phyloP scores from a whole-genome alignment of 768 basidiomycete genomes.

The Suillus plorans region DNA sequence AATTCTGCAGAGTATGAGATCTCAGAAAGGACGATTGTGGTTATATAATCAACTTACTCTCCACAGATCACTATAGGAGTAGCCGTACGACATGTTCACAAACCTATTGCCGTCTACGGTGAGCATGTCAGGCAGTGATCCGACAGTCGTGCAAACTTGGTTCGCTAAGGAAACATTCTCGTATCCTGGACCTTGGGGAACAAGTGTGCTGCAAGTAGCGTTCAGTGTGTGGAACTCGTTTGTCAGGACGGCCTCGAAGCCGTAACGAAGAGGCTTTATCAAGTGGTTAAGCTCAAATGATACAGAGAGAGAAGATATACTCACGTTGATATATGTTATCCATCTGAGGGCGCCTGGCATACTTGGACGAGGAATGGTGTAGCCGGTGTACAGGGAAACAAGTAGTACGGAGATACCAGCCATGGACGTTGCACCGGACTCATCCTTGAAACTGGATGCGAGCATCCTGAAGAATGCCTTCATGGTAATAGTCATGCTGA shows the following conservation, averaged over 20 bases:
- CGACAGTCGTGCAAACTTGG: slow-evolving; percentile 43
- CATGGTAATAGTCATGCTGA: slow-evolving; percentile 60
- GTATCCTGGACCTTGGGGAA: slow-evolving; percentile 35
- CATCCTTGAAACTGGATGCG: slow-evolving; percentile 52
- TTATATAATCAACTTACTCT: slow-evolving; percentile 33
- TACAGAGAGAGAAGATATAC: slow-evolving; percentile 33
- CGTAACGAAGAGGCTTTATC: slow-evolving; percentile 33
- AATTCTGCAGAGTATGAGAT: slow-evolving; percentile 27
- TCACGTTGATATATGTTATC: slow-evolving; percentile 21
- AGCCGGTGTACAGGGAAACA: slow-evolving; percentile 44
- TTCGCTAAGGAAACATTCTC: slow-evolving; percentile 32
- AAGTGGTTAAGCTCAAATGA: slow-evolving; percentile 18
- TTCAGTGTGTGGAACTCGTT: slow-evolving; percentile 49
- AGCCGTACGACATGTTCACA: slow-evolving; percentile 31
- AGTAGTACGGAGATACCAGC: slow-evolving; percentile 35
- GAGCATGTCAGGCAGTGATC: slow-evolving; percentile 39
- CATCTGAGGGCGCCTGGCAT: slow-evolving; percentile 18
- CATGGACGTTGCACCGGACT: slow-evolving; percentile 46
- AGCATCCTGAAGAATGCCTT: slow-evolving; percentile 71
- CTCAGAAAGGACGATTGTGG: slow-evolving; percentile 8
- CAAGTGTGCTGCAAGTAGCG: slow-evolving; percentile 34
- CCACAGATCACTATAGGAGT: slow-evolving; percentile 31
- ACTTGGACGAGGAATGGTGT: slow-evolving; percentile 26
- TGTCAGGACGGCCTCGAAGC: slow-evolving; percentile 33
- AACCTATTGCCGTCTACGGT: slow-evolving; percentile 44